A percentile compares a stretch with the other conserved stretches of the same genome.
Evolutionary conservation across 1,139 yeast species (phyloP).

Genomic region (Lodderomyces elongisporus): DNA sequence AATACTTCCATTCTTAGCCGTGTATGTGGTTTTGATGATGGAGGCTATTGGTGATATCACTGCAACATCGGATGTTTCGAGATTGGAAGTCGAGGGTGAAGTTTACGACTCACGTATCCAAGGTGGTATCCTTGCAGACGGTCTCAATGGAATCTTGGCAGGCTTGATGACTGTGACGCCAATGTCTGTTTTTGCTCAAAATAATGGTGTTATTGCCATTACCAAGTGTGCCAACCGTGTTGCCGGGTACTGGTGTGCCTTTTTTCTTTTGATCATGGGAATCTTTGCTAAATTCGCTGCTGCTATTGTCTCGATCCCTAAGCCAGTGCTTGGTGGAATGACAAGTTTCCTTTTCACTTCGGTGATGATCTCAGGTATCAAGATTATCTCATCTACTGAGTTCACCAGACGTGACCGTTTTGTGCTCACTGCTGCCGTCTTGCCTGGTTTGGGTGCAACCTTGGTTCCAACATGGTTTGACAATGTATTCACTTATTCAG

Average conservation of each 20-base stretch:
- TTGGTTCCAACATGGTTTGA: constrained; percentile 75
- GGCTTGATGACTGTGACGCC: constrained; percentile 78
- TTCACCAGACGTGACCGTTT: constrained; percentile 88
- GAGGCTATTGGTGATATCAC: constrained; percentile 93
- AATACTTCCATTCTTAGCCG: constrained; percentile 77
- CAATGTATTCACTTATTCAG: constrained; percentile 69
- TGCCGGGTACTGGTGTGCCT: constrained; percentile 88
- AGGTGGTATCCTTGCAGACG: constrained; percentile 88
- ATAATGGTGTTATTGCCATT: constrained; percentile 86
- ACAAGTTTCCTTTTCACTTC: constrained; percentile 83
- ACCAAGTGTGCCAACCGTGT: constrained; percentile 84
- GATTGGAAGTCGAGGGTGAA: constrained; percentile 77
- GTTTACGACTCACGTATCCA: constrained; percentile 79
- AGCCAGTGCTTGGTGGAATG: constrained; percentile 87
- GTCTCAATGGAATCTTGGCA: constrained; percentile 64
- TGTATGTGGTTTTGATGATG: constrained; percentile 76
- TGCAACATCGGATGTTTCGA: constrained; percentile 86
- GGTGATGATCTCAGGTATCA: constrained; percentile 84
- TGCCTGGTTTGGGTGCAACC: constrained; percentile 77
- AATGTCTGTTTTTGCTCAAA: constrained; percentile 86
- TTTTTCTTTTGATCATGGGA: constrained; percentile 80
- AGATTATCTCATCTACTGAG: constrained; percentile 67
- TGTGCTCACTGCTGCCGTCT: constrained; percentile 66
- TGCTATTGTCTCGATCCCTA: constrained; percentile 79
- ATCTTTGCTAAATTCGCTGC: constrained; percentile 86